phyloP scores from a whole-genome alignment of 768 basidiomycete genomes.

The Serendipita sp. region DNA sequence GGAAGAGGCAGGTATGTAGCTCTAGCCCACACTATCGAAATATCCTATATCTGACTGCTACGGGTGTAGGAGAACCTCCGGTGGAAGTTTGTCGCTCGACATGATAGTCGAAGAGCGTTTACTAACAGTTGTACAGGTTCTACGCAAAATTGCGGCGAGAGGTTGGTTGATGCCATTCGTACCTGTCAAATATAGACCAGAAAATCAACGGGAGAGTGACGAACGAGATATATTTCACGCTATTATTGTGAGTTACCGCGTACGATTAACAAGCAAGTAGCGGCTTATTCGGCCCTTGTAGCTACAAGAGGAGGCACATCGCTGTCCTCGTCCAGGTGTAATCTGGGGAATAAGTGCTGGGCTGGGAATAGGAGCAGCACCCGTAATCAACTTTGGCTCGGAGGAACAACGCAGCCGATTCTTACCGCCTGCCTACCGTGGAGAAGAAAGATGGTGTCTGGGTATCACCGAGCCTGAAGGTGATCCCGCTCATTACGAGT shows the following conservation, averaged over 20 bases:
- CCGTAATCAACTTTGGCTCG: slow-evolving; percentile 10
- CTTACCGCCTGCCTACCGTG: slow-evolving; percentile 6
- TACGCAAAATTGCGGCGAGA: background rate
- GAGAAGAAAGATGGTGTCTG: slow-evolving; percentile 10
- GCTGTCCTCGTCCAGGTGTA: slow-evolving; percentile 6
- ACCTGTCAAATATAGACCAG: slow-evolving; percentile 7
- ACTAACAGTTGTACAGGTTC: background rate
- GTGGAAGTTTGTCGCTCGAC: background rate
- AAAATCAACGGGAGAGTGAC: slow-evolving; percentile 1
- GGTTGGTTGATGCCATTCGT: slow-evolving; percentile 8
- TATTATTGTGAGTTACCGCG: slow-evolving; percentile 7
- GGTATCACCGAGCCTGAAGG: slow-evolving; percentile 12
- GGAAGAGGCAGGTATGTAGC: slow-evolving; percentile 8
- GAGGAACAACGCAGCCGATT: slow-evolving; percentile 8
- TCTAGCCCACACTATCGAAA: background rate
- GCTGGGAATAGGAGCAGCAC: slow-evolving; percentile 6
- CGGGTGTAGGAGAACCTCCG: slow-evolving; percentile 6
- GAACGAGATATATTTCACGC: slow-evolving; percentile 12
- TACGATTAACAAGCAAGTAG: background rate
- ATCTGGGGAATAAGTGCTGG: slow-evolving; percentile 10
- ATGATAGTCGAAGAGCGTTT: background rate
- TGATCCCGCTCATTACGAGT: background rate
- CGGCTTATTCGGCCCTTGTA: background rate
- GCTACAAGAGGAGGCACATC: slow-evolving; percentile 8
- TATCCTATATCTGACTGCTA: background rate